phyloP scores from a whole-genome alignment of 139 green algal genomes.

The Coelastrella sp. region DNA sequence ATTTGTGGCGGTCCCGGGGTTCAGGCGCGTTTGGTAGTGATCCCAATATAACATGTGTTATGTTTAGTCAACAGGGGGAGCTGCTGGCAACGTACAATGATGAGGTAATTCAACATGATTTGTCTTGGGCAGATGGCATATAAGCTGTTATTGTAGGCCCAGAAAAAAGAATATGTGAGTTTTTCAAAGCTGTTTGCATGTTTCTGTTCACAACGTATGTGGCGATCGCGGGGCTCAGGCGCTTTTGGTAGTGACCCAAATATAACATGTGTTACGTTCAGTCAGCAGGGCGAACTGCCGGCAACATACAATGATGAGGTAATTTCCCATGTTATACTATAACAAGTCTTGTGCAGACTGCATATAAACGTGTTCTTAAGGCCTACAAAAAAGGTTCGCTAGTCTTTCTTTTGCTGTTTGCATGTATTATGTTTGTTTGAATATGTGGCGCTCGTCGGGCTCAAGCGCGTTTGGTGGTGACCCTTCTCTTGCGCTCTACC shows the following conservation, averaged over 20 bases:
- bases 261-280: slow-evolving; percentile 60
- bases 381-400: too few relatives aligned
- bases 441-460: not conserved
- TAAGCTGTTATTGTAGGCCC: not conserved
- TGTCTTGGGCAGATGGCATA: not conserved
- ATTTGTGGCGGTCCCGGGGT: not conserved
- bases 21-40: not conserved
- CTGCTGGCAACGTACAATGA: slow-evolving; percentile 81
- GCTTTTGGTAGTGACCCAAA: not conserved
- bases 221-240: not conserved
- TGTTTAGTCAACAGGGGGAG: slow-evolving; percentile 58
- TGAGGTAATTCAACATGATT: slow-evolving; percentile 43
- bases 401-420: not conserved
- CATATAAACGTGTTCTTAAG: too few relatives aligned
- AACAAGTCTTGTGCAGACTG: too few relatives aligned
- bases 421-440: not conserved
- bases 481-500: too few relatives aligned
- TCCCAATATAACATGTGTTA: slow-evolving; percentile 57
- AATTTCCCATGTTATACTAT: not conserved
- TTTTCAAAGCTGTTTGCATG: not conserved
- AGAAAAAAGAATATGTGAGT: not conserved
- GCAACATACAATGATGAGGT: slow-evolving; percentile 77
- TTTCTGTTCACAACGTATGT: slow-evolving; percentile 37
- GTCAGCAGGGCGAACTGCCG: slow-evolving; percentile 63
- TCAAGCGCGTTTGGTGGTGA: not conserved